These are phyloP conservation scores for Hypericum perforatum DNA, from an alignment of 345 rosid species.

Conservation along the genomic window DNA sequence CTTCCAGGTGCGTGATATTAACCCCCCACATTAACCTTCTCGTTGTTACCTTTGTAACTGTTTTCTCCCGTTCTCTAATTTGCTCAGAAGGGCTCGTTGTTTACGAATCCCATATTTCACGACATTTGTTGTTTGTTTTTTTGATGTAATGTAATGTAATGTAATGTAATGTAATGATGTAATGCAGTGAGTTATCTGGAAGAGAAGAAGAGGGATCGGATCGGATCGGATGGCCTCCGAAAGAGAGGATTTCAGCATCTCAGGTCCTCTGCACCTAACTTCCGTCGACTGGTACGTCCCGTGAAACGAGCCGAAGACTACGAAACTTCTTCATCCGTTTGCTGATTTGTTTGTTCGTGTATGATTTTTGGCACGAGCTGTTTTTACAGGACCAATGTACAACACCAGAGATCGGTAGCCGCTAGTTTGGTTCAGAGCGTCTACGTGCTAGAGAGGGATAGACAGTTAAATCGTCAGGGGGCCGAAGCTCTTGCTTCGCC, in stretches of 20 bases:
- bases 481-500: conserved; percentile 53
- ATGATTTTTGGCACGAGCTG: background rate
- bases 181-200: background rate
- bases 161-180: too few species aligned
- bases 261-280: conserved; percentile 63
- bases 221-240: conserved; percentile 56
- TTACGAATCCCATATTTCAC: background rate
- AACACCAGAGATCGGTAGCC: conserved; percentile 63
- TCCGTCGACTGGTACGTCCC: conserved; percentile 54
- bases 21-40: too few species aligned
- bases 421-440: conserved; percentile 81
- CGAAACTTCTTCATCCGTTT: too few species aligned
- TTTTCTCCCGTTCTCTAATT: too few species aligned
- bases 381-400: conserved; percentile 46
- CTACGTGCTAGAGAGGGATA: conserved; percentile 69
- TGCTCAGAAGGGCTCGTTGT: too few species aligned
- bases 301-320: too few species aligned
- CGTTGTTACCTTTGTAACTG: too few species aligned
- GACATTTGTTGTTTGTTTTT: background rate
- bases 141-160: background rate
- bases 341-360: background rate
- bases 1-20: too few species aligned
- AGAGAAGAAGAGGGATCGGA: too few species aligned
- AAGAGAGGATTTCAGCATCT: conserved; percentile 52
- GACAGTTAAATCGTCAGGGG: conserved; percentile 63